Conservation (phyloP, 768 basidiomycete species). For the Hygrophorus pudorinus region DNA sequence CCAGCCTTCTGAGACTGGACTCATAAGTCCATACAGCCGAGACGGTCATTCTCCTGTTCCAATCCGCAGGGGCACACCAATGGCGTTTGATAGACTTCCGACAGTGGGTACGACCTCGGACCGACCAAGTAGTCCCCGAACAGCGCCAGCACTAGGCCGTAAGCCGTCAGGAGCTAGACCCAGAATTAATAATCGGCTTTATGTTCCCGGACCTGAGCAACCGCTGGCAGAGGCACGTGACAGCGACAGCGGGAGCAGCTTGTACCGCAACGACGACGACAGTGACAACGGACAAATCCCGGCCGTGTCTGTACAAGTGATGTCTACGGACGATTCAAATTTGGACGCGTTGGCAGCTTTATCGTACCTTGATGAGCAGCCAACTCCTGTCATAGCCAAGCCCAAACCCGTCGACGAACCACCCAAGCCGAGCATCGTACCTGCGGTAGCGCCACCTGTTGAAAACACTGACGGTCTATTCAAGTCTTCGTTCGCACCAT, state of each 20-base stretch:
- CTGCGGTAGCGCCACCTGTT: conserved; percentile 13
- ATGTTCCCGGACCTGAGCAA: neutral
- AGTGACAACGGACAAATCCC: conserved; percentile 1
- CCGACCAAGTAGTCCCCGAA: conserved; percentile 12
- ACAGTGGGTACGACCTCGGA: conserved; percentile 6
- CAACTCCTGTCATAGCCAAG: conserved; percentile 7
- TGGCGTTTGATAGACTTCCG: conserved; percentile 24
- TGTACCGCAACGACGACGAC: conserved; percentile 10
- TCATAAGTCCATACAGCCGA: conserved; percentile 4
- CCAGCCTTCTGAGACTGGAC: neutral
- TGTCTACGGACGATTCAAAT: conserved; percentile 28
- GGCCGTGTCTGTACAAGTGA: too few species aligned
- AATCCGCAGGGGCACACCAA: conserved; percentile 26
- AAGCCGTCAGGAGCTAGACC: conserved; percentile 69
- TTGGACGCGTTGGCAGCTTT: conserved; percentile 73
- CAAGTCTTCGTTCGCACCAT: conserved; percentile 84
- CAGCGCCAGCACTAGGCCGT: conserved; percentile 39
- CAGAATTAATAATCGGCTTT: conserved; percentile 25
- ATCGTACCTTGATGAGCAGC: conserved; percentile 56
- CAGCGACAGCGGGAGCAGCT: conserved; percentile 16
- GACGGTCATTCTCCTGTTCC: conserved; percentile 11
- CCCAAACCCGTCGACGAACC: neutral
- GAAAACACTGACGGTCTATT: conserved; percentile 22
- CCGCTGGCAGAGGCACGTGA: conserved; percentile 18
- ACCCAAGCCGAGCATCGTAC: conserved; percentile 5